phyloP scores from a whole-genome alignment of 2,329 filamentous ascomycete species.

The Phaeomoniella chlamydospora region DNA sequence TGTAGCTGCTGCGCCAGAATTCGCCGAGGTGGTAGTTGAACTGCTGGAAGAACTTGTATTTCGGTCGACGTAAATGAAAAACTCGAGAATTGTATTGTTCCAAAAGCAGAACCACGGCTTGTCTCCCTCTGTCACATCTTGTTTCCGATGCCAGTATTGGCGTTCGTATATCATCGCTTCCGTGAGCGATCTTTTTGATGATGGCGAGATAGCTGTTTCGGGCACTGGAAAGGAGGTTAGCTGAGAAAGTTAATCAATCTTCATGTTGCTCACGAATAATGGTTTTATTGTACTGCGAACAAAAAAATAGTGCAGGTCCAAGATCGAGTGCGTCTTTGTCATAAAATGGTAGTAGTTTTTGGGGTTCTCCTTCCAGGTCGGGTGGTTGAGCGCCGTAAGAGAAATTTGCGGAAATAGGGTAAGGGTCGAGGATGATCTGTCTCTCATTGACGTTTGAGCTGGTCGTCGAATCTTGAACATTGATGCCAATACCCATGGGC shows the following conservation, averaged over 20 bases:
- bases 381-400: constrained; percentile 51
- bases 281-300: constrained; percentile 47
- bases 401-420: constrained; percentile 24
- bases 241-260: not conserved
- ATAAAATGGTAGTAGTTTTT: constrained; percentile 37
- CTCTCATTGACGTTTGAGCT: constrained; percentile 15
- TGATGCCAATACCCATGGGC: constrained; percentile 18
- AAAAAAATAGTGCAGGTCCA: constrained; percentile 52
- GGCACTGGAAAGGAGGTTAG: constrained; percentile 13
- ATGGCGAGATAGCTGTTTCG: constrained; percentile 19
- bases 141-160: constrained; percentile 18
- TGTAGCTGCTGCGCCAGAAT: constrained; percentile 5
- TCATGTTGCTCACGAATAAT: constrained; percentile 28
- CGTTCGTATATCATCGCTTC: constrained; percentile 3
- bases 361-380: constrained; percentile 23
- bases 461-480: constrained; percentile 13
- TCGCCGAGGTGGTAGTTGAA: constrained; percentile 8
- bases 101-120: constrained; percentile 57
- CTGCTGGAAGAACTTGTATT: constrained; percentile 22
- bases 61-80: constrained; percentile 49
- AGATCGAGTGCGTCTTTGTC: constrained; percentile 41
- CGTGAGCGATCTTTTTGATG: constrained; percentile 15
- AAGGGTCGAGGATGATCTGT: constrained; percentile 21
- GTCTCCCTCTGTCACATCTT: constrained; percentile 36
- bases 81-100: constrained; percentile 53